phyloP scores from a whole-genome alignment of 805 yeast genomes.

The Barnettozyma salicaria region DNA sequence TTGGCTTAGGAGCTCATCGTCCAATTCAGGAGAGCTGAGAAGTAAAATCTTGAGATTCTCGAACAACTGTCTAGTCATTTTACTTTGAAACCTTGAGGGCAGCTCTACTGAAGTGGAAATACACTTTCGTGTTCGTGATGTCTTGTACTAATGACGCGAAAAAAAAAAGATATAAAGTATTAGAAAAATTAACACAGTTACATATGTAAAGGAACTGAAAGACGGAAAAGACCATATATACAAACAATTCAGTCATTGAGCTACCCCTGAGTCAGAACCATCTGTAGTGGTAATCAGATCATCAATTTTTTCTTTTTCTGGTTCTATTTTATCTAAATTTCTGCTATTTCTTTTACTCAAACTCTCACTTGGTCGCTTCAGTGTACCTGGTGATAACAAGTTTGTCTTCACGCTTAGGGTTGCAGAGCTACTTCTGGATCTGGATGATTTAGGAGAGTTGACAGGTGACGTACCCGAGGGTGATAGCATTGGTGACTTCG shows the following conservation, averaged over 20 bases:
- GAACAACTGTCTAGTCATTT: slow-evolving; percentile 17
- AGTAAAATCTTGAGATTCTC: slow-evolving; percentile 21
- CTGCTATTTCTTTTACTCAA: slow-evolving; percentile 18
- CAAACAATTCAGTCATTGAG: too few species aligned
- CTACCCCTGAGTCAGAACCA: too few species aligned
- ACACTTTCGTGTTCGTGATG: too few species aligned
- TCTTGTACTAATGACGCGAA: too few species aligned
- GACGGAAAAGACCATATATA: too few species aligned
- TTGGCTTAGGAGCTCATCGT: slow-evolving; percentile 12
- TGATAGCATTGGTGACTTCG: slow-evolving; percentile 20
- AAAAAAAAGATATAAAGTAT: too few species aligned
- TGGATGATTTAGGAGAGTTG: slow-evolving; percentile 18
- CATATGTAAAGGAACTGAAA: too few species aligned
- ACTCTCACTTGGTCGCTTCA: slow-evolving; percentile 20
- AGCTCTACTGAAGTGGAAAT: too few species aligned
- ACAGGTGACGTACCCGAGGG: slow-evolving; percentile 12
- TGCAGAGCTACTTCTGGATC: slow-evolving; percentile 16
- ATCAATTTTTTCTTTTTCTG: background rate
- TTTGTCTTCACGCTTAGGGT: slow-evolving; percentile 4
- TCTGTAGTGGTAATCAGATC: too few species aligned
- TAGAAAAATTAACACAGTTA: too few species aligned
- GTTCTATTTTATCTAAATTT: background rate
- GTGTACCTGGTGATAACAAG: slow-evolving; percentile 5
- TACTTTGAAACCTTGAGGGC: too few species aligned
- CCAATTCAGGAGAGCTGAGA: slow-evolving; percentile 16